A percentile compares a stretch with the other conserved stretches of the same genome.
Evolutionary conservation across 208 protist genomes (phyloP).

Genomic region (Leishmania tropica): DNA sequence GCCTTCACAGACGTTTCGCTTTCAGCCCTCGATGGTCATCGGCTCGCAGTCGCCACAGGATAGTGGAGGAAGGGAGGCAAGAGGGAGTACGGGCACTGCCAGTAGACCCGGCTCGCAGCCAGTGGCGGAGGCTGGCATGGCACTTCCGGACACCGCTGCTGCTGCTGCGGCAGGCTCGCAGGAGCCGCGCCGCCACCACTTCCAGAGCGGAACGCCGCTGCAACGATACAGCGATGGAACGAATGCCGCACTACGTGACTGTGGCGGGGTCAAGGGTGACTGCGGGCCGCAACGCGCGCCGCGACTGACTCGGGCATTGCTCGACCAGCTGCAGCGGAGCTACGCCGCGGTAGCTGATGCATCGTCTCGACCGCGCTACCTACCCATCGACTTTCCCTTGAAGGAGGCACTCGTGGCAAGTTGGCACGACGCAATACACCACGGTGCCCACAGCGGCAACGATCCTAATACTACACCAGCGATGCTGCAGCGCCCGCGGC

Average conservation of each 20-base stretch:
- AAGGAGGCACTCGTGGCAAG: neutral
- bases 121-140: neutral
- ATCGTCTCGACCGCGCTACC: neutral
- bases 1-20: neutral
- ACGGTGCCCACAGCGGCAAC: neutral
- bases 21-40: neutral
- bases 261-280: neutral
- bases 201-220: neutral
- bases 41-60: neutral
- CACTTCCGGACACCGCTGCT: neutral
- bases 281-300: neutral
- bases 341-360: neutral
- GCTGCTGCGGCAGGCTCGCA: neutral
- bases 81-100: neutral
- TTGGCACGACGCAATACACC: neutral
- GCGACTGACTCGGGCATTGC: conserved; percentile 14
- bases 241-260: neutral
- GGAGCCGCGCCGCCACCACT: neutral
- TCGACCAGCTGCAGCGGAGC: conserved; percentile 16
- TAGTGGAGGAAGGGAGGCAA: neutral
- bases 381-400: neutral
- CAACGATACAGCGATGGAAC: neutral
- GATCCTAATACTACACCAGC: neutral
- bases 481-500: neutral
- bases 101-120: neutral